Percentiles rank a stretch among this genome's conserved stretches.
These are phyloP conservation scores for Camptophora hylomeconis DNA, from an alignment of 2,329 filamentous ascomycete genomes.

Conservation along the genomic window DNA sequence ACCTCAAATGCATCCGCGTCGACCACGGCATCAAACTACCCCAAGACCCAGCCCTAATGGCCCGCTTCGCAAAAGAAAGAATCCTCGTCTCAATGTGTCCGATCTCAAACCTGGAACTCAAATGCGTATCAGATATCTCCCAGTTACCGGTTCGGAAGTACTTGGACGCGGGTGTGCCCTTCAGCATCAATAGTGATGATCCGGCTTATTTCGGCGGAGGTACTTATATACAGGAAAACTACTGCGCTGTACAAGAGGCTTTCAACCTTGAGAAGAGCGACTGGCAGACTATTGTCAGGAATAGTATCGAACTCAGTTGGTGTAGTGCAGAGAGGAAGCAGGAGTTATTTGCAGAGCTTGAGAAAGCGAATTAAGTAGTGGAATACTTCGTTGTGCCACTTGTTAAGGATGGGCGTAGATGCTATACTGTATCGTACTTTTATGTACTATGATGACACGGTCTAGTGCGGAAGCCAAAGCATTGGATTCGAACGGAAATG, in stretches of 20 bases:
- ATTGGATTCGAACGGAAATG: no score
- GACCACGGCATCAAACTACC: constrained; percentile 60
- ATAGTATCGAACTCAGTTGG: constrained; percentile 57
- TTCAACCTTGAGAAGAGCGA: constrained; percentile 51
- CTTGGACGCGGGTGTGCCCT: constrained; percentile 49
- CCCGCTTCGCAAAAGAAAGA: constrained; percentile 41
- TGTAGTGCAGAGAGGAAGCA: constrained; percentile 50
- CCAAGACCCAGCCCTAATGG: constrained; percentile 46
- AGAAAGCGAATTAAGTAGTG: no score
- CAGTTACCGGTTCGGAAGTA: constrained; percentile 51
- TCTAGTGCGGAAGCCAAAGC: no score
- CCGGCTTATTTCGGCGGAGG: constrained; percentile 63
- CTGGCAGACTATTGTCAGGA: constrained; percentile 51
- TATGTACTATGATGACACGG: no score
- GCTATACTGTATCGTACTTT: no score
- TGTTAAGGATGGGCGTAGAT: no score
- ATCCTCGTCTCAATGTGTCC: constrained; percentile 61
- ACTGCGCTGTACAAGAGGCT: constrained; percentile 60
- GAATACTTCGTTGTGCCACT: no score
- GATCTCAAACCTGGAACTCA: constrained; percentile 54
- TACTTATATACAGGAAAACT: constrained; percentile 67
- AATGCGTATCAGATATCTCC: constrained; percentile 39
- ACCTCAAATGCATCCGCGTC: constrained; percentile 51
- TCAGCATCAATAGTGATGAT: constrained; percentile 64
- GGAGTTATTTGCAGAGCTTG: no score